Percentiles rank a stretch among this genome's conserved stretches.
phyloP scores from a whole-genome alignment of 2,329 filamentous ascomycete species.

The Pestalotiopsis sp. region DNA sequence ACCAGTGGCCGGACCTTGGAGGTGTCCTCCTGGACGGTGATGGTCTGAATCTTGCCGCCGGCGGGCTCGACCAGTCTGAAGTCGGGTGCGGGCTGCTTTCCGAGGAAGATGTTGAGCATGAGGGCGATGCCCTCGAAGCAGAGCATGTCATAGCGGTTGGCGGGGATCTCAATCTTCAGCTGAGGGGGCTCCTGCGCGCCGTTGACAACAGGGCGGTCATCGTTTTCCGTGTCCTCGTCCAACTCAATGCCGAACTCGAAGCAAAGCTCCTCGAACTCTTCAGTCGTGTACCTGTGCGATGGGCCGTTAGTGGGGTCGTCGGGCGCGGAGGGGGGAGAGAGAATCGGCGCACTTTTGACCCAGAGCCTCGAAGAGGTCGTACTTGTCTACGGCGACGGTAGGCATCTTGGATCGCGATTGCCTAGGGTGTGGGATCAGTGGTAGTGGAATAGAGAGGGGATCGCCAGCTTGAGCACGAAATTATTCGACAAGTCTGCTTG shows the following conservation, averaged over 20 bases:
- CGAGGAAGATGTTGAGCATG: constrained; percentile 94
- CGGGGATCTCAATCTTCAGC: constrained; percentile 97
- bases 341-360: constrained; percentile 70
- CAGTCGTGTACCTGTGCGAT: constrained; percentile 73
- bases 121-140: constrained; percentile 96
- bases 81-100: constrained; percentile 74
- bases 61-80: constrained; percentile 76
- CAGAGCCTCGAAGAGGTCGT: constrained; percentile 89
- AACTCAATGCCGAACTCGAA: constrained; percentile 99
- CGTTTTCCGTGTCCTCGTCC: constrained; percentile 88
- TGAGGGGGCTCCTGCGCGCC: constrained; percentile 86
- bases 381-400: constrained; percentile 96
- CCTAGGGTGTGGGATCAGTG: not conserved
- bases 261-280: constrained; percentile 95
- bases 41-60: constrained; percentile 74
- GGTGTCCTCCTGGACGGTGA: constrained; percentile 78
- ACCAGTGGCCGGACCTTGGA: constrained; percentile 83
- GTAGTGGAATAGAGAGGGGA: not conserved
- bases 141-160: constrained; percentile 92
- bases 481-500: not conserved
- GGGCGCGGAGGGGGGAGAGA: constrained; percentile 20
- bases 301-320: constrained; percentile 15
- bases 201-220: constrained; percentile 73
- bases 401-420: constrained; percentile 67
- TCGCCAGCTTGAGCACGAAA: not conserved